phyloP scores from a whole-genome alignment of 345 rosid species.

The Brassica nigra region DNA sequence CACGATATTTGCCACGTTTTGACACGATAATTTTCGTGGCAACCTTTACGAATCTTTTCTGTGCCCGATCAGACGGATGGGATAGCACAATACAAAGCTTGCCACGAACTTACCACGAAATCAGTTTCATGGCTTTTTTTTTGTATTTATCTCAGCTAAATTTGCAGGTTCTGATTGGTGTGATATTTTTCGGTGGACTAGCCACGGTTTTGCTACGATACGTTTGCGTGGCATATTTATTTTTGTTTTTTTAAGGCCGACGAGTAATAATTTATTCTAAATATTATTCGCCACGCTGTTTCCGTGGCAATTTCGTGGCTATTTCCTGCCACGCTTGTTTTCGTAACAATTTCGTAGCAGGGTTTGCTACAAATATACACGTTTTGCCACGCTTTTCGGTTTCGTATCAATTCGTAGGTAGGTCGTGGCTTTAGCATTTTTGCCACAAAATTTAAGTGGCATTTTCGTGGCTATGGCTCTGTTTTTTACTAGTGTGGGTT shows the following conservation, averaged over 20 bases:
- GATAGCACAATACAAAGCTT: not conserved
- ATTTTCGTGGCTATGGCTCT: too few species aligned
- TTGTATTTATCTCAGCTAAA: not conserved
- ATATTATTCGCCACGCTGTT: too few species aligned
- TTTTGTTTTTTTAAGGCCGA: not conserved
- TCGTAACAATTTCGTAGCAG: too few species aligned
- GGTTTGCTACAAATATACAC: too few species aligned
- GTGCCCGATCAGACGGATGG: not conserved
- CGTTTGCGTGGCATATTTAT: not conserved
- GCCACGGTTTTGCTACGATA: not conserved
- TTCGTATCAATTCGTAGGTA: too few species aligned
- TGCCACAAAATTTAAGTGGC: too few species aligned
- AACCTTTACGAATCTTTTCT: not conserved
- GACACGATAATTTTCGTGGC: not conserved
- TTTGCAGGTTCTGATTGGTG: not conserved
- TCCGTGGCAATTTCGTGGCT: too few species aligned
- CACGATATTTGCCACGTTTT: not conserved
- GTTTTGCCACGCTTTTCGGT: too few species aligned
- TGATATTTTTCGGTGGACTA: not conserved
- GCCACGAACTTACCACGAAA: not conserved
- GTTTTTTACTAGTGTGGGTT: too few species aligned
- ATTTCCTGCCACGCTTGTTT: too few species aligned
- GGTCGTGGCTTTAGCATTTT: too few species aligned
- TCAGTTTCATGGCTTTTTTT: not conserved
- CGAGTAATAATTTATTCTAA: too few species aligned